Evolutionary conservation across 495 filamentous ascomycete species (phyloP).

Genomic region (Collariella sp.): DNA sequence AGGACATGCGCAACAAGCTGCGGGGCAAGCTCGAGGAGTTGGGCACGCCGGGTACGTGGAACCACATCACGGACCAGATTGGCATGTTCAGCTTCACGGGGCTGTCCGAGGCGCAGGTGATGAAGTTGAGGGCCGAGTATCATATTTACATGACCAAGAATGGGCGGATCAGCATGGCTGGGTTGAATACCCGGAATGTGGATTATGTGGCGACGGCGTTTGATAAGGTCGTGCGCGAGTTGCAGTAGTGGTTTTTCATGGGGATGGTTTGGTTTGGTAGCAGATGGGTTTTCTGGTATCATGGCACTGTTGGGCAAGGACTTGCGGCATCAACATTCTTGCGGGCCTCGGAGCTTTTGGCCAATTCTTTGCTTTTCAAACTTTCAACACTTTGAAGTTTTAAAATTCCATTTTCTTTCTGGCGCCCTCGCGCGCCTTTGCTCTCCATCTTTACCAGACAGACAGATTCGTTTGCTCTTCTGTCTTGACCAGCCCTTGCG

Average conservation of each 20-base stretch:
- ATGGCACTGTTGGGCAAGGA: neutral
- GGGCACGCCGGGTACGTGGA: slow-evolving; percentile 83
- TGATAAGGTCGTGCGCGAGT: slow-evolving; percentile 71
- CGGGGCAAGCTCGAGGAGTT: slow-evolving; percentile 68
- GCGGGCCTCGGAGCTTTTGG: neutral
- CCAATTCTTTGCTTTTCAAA: neutral
- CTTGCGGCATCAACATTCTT: neutral
- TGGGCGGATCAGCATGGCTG: slow-evolving; percentile 93
- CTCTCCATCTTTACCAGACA: too few relatives aligned
- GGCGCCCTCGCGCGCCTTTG: too few relatives aligned
- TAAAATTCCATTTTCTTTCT: neutral
- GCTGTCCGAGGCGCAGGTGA: slow-evolving; percentile 76
- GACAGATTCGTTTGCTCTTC: neutral
- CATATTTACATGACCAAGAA: slow-evolving; percentile 99
- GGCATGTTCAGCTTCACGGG: slow-evolving; percentile 99
- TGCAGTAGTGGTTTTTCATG: slow-evolving; percentile 22
- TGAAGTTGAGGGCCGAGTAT: slow-evolving; percentile 64
- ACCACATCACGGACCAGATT: slow-evolving; percentile 96
- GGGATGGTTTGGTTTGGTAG: neutral
- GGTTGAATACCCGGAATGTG: slow-evolving; percentile 81
- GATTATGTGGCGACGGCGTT: slow-evolving; percentile 88
- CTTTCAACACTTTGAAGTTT: neutral
- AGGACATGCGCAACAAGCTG: slow-evolving; percentile 72
- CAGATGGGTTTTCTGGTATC: neutral
- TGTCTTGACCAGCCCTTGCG: neutral